These are phyloP conservation scores for Psilocybe azurescens DNA, from an alignment of 768 basidiomycete genomes.

Conservation along the genomic window DNA sequence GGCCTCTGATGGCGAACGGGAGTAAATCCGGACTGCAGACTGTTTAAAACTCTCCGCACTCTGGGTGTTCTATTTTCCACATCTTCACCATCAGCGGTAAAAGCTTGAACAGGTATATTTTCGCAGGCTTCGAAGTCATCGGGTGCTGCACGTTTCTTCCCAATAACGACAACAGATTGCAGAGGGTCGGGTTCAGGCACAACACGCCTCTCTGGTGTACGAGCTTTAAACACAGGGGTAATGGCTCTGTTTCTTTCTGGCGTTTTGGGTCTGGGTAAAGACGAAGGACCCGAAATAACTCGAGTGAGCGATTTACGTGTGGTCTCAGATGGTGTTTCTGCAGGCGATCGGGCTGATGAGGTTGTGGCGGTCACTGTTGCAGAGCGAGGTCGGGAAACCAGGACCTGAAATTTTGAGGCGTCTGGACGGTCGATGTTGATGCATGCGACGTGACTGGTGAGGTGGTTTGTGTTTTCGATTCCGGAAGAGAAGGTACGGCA, in stretches of 20 bases:
- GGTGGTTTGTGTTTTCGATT: constrained; percentile 13
- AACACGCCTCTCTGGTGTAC: constrained; percentile 51
- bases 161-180: constrained; percentile 47
- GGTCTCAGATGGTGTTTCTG: constrained; percentile 19
- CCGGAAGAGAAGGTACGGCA: constrained; percentile 18
- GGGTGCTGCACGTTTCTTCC: constrained; percentile 77
- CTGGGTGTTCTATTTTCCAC: constrained; percentile 59
- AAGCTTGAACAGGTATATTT: constrained; percentile 66
- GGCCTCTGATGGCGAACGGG: constrained; percentile 63
- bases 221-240: constrained; percentile 53
- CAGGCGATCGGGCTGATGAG: constrained; percentile 20
- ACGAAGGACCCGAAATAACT: constrained; percentile 50
- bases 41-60: constrained; percentile 61
- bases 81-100: constrained; percentile 57
- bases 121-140: constrained; percentile 73
- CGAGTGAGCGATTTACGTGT: constrained; percentile 33
- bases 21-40: constrained; percentile 72
- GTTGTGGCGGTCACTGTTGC: constrained; percentile 29
- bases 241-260: constrained; percentile 49
- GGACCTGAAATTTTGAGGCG: constrained; percentile 10
- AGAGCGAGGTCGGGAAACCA: constrained; percentile 33
- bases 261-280: constrained; percentile 53
- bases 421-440: constrained; percentile 10
- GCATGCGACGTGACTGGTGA: constrained; percentile 7
- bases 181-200: constrained; percentile 31